Base-by-base conservation (phyloP, 371 early-diverging fungal genomes). In the Basidiobolus meristosporus region DNA sequence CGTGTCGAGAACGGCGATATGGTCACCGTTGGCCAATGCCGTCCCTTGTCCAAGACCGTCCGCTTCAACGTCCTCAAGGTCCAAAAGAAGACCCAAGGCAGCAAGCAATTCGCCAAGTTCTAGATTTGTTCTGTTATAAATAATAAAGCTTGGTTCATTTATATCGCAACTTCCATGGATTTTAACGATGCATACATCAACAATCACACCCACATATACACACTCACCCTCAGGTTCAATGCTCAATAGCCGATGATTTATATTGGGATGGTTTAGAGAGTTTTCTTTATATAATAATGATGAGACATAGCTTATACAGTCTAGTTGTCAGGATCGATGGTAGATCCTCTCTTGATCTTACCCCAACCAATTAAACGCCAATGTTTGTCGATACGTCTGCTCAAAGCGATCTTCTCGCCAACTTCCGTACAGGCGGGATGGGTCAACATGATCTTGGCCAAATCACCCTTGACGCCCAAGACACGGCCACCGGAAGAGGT, bases 281-380 rank as follows among this genome's bases (percentile, higher is more conserved):
- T 29, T 40, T 15, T 16, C 20, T 19, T 19, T 16, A 30, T 29
- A 30, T 30, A 31, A 32, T 31, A 9, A 16, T 30, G 16, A 30
- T 15, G 20, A 11, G 10, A n/a, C 15, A 39, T 15, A 29, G 15
- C 14, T 14, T 39, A 26, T 31, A 32, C 22, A n/a, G 19, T 34
- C 16, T 42, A 42, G 18, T 30, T 31, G 40, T 71, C 71, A 41
- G 65, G 61, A 44, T 81, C 80, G 53, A 90, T 75, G 39, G 76
- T 73, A 38, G 68, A 68, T 43, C 95, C 95, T 38, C 85, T 76
- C 60, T 74, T 84, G 57, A 93, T 88, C 56, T 77, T 80, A 46
- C 95, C 98, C 91, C 93, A 93, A 50, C 98, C 98, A 59, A 98
- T 95, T 56, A 98, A 70, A 80, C 92, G 88, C 99, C 99, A 99